Evolutionary conservation across 345 rosid genomes (phyloP).

Genomic region (Iberis pinnata): DNA sequence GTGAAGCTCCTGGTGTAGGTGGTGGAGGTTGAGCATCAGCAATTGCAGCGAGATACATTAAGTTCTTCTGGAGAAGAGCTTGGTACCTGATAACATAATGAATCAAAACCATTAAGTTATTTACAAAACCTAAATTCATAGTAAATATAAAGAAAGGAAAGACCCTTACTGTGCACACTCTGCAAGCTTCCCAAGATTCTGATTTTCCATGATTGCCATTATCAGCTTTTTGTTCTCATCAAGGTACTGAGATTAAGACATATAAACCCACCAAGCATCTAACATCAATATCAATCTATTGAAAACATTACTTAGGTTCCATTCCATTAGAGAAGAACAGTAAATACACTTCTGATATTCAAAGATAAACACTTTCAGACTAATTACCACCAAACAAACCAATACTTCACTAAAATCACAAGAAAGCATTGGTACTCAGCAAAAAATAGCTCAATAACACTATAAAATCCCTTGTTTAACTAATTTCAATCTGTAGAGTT

Average conservation of each 20-base stretch:
- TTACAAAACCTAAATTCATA: background rate
- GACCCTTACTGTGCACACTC: slow-evolving; percentile 86
- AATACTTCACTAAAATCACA: background rate
- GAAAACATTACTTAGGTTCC: no score
- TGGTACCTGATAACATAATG: slow-evolving; percentile 48
- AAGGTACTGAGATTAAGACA: slow-evolving; percentile 51
- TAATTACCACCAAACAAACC: background rate
- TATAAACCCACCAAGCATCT: background rate
- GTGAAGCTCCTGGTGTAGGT: slow-evolving; percentile 33
- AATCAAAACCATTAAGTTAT: background rate
- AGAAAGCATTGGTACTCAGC: no score
- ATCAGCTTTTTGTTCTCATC: slow-evolving; percentile 93
- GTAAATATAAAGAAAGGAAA: background rate
- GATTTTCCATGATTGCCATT: slow-evolving; percentile 87
- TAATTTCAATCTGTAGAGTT: no score
- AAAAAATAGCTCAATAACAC: no score
- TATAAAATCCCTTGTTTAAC: no score
- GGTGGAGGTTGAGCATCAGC: slow-evolving; percentile 97
- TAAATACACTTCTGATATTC: background rate
- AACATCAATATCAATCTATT: background rate
- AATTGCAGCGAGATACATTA: slow-evolving; percentile 96
- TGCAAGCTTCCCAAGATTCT: slow-evolving; percentile 82
- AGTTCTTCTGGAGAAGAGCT: slow-evolving; percentile 82
- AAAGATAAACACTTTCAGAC: slow-evolving; percentile 9
- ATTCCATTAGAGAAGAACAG: background rate